Percentiles rank a stretch among this genome's conserved stretches.
phyloP scores from a whole-genome alignment of 768 basidiomycete genomes.

The Agrocybe chaxingu region DNA sequence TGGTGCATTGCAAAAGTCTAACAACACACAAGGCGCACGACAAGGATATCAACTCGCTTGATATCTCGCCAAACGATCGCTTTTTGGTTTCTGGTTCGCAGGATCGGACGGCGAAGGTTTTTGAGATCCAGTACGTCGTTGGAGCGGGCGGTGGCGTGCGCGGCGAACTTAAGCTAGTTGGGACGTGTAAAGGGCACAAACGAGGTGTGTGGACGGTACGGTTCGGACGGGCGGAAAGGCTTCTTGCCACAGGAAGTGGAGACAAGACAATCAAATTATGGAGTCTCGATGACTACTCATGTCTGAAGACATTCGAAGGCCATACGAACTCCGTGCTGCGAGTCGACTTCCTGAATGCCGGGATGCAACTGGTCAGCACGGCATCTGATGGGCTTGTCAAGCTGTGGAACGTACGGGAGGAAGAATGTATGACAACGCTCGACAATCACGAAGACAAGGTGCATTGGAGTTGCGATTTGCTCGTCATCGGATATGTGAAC shows the following conservation, averaged over 20 bases:
- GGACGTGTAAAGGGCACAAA: conserved; percentile 94
- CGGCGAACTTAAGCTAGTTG: conserved; percentile 74
- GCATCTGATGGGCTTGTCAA: conserved; percentile 96
- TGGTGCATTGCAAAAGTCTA: conserved; percentile 66
- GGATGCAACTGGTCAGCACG: conserved; percentile 83
- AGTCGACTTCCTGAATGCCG: conserved; percentile 84
- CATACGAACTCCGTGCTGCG: conserved; percentile 96
- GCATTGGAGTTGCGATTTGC: conserved; percentile 17
- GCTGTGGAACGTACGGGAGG: conserved; percentile 88
- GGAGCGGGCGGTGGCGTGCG: conserved; percentile 41
- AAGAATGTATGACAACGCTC: conserved; percentile 83
- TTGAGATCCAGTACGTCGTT: conserved; percentile 60
- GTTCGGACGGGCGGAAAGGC: conserved; percentile 79
- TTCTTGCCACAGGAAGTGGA: conserved; percentile 91
- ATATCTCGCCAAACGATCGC: conserved; percentile 85
- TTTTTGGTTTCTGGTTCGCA: conserved; percentile 93
- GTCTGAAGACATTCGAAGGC: conserved; percentile 95
- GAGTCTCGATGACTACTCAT: conserved; percentile 91
- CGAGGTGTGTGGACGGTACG: conserved; percentile 94
- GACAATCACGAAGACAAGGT: conserved; percentile 99
- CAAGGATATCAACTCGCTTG: conserved; percentile 97
- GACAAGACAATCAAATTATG: conserved; percentile 94
- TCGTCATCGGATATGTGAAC: background rate
- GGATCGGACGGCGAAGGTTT: conserved; percentile 92
- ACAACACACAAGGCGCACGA: conserved; percentile 91